Percentiles rank a stretch among this genome's conserved stretches.
These are phyloP conservation scores for Durusdinium trenchii DNA, from an alignment of 73 alveolate genomes.

Conservation along the genomic window DNA sequence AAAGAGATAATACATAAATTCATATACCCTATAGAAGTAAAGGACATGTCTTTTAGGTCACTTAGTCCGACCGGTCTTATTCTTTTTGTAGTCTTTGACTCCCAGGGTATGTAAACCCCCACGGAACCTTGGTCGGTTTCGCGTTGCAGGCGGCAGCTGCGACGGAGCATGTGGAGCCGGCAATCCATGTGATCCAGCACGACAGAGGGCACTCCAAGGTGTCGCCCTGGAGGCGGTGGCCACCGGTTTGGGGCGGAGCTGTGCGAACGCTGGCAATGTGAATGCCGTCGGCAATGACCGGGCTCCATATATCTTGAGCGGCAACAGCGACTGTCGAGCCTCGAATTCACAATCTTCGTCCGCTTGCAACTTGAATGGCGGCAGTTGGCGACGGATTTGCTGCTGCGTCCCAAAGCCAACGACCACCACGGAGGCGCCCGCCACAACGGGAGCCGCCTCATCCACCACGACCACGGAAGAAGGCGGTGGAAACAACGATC, in stretches of 20 bases:
- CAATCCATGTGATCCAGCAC: background rate
- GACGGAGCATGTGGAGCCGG: background rate
- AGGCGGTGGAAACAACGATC: background rate
- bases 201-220: background rate
- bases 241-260: background rate
- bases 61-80: too few species aligned
- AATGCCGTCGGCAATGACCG: background rate
- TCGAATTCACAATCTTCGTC: background rate
- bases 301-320: background rate
- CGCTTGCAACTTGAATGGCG: background rate
- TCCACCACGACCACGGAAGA: too few species aligned
- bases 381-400: background rate
- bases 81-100: too few species aligned
- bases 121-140: too few species aligned
- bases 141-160: conserved; percentile 22
- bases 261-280: background rate
- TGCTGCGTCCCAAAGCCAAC: conserved; percentile 68
- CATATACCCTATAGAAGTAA: too few species aligned
- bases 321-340: background rate
- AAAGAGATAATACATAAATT: too few species aligned
- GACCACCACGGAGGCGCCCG: too few species aligned
- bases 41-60: too few species aligned
- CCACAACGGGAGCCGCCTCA: too few species aligned
- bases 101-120: too few species aligned
- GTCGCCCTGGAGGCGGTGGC: background rate